A percentile compares a stretch with the other conserved stretches of the same genome.
Evolutionary conservation across 2,329 filamentous ascomycete genomes (phyloP).

Genomic region (Stemphylium beticola): DNA sequence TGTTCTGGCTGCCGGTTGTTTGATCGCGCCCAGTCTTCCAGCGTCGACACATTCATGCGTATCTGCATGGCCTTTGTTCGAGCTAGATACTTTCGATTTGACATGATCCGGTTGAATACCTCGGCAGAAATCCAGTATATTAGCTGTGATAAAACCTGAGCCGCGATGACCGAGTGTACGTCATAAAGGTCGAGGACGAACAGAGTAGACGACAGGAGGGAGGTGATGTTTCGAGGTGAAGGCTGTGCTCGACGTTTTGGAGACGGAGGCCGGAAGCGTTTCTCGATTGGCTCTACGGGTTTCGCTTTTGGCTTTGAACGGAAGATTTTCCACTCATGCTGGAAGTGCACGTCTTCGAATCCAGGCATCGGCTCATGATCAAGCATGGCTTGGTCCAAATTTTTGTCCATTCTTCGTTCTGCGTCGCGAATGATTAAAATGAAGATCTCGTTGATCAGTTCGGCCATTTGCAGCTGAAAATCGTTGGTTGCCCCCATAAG

Average conservation of each 20-base stretch:
- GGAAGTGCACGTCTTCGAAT: constrained; percentile 94
- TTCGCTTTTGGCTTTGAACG: constrained; percentile 89
- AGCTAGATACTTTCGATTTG: constrained; percentile 90
- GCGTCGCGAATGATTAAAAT: constrained; percentile 96
- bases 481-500: constrained; percentile 80
- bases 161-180: constrained; percentile 93
- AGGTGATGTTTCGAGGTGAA: constrained; percentile 93
- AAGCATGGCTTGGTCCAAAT: constrained; percentile 89
- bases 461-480: constrained; percentile 91
- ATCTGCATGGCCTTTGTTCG: constrained; percentile 99
- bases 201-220: constrained; percentile 89
- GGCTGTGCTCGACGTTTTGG: constrained; percentile 91
- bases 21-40: constrained; percentile 93
- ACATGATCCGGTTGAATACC: constrained; percentile 98
- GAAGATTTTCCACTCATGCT: constrained; percentile 98
- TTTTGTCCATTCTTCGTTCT: constrained; percentile 94
- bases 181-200: constrained; percentile 99
- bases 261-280: constrained; percentile 88
- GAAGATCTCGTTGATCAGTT: constrained; percentile 97
- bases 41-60: constrained; percentile 93
- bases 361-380: constrained; percentile 98
- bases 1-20: constrained; percentile 96
- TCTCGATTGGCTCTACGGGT: constrained; percentile 82
- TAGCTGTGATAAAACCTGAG: constrained; percentile 89
- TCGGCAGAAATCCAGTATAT: constrained; percentile 97